Evolutionary conservation across 345 rosid genomes (phyloP).

Genomic region (Citrus trifoliata): DNA sequence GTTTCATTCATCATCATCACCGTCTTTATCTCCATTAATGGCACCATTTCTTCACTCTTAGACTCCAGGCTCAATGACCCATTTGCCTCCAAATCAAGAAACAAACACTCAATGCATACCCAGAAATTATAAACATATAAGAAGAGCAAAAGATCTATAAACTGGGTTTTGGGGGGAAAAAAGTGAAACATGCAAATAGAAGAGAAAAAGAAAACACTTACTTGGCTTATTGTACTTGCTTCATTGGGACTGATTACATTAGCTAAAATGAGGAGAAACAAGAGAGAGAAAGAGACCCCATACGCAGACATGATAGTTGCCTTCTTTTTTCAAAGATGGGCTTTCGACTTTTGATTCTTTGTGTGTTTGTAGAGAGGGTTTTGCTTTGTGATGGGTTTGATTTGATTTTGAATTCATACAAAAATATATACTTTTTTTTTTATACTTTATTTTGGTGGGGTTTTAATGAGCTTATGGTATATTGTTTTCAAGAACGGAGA

Average conservation of each 20-base stretch:
- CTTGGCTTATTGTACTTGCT: conserved; percentile 31
- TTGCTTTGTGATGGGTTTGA: not conserved
- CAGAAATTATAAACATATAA: conserved; percentile 14
- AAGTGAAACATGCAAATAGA: not conserved
- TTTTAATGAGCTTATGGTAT: not conserved
- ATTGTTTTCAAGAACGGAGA: not conserved
- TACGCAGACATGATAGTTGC: conserved; percentile 20
- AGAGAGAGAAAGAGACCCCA: conserved; percentile 29
- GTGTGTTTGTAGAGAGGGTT: not conserved
- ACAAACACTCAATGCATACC: conserved; percentile 26
- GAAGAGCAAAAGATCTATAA: conserved; percentile 13
- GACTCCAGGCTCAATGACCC: conserved; percentile 31
- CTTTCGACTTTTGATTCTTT: not conserved
- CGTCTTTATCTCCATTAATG: conserved; percentile 56
- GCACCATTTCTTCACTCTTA: conserved; percentile 40
- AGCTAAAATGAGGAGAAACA: conserved; percentile 33
- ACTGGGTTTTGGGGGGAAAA: not conserved
- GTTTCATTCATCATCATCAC: conserved; percentile 64
- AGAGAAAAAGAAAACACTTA: conserved; percentile 19
- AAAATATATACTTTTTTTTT: not conserved
- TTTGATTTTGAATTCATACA: not conserved
- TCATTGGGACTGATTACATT: conserved; percentile 28
- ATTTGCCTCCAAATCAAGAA: conserved; percentile 43
- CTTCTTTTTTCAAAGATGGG: no score
- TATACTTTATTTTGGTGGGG: not conserved